These are phyloP conservation scores for Ceratobasidium sp. DNA, from an alignment of 1,284 basidiomycete species.

Conservation along the genomic window DNA sequence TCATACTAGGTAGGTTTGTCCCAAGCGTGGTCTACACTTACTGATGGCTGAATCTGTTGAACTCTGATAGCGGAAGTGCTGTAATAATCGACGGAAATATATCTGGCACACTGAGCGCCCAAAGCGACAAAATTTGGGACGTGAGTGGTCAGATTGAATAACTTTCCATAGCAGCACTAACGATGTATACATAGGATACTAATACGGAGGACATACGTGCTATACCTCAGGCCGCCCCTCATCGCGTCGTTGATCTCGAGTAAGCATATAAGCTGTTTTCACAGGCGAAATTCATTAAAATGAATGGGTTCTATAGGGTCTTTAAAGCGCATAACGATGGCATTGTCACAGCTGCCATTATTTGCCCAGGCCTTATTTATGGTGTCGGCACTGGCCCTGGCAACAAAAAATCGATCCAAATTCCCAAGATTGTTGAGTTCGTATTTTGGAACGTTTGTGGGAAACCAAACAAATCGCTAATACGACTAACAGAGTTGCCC, in stretches of 20 bases:
- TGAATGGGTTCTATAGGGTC: background rate
- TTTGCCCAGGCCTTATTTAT: slow-evolving; percentile 21
- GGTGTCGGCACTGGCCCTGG: slow-evolving; percentile 18
- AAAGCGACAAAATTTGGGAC: slow-evolving; percentile 18
- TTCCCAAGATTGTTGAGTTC: slow-evolving; percentile 12
- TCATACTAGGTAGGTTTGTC: slow-evolving; percentile 11
- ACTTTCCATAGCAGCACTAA: too few species aligned
- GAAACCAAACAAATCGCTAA: too few species aligned
- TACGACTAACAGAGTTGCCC: background rate
- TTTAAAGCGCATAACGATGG: slow-evolving; percentile 21
- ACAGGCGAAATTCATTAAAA: background rate
- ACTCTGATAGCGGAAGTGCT: slow-evolving; percentile 11
- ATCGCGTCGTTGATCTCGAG: slow-evolving; percentile 23
- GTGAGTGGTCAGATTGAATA: background rate
- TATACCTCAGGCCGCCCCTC: background rate
- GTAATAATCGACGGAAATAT: slow-evolving; percentile 4
- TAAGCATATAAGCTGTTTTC: background rate
- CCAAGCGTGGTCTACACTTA: background rate
- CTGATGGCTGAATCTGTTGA: background rate
- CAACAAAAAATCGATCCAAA: slow-evolving; percentile 17
- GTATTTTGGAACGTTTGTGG: background rate
- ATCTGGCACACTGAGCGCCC: background rate
- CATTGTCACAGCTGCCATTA: background rate
- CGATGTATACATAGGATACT: slow-evolving; percentile 5
- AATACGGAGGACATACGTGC: slow-evolving; percentile 13